Base-by-base conservation (phyloP, 345 rosid species). In the Murraya koenigii region DNA sequence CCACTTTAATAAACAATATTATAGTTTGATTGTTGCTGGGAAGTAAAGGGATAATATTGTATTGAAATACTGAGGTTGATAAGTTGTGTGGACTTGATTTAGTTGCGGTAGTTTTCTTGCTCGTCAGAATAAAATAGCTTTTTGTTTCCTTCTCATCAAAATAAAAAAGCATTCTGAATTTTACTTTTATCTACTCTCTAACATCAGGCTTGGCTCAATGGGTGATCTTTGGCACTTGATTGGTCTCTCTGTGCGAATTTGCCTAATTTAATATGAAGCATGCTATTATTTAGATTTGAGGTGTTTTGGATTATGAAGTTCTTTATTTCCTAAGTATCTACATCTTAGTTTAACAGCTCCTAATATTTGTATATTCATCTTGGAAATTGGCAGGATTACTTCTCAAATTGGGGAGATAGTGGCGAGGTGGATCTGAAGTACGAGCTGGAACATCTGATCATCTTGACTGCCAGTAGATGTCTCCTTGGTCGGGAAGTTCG, bases 401-500 rank as follows among this genome's bases (percentile, higher is more conserved):
- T 96, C 85, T 91, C 95, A 38, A 91, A 92, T 33, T 96, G 99
- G 98, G 98, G 98, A 80, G 97, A 91, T 67, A 87, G 89, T 74
- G 99, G 98, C 17, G 99, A 90, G 80, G 97, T 96, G 58, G 98
- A 96, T 86, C 75, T 96, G 0, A 96, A 94, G 88, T 83, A 80
- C 77, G 99, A 94, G 84, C 86, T 96, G 26, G 98, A 96, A 88
- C 97, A 92, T 78, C 90, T 96, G 66, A 96, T 93, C 83, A 96
- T 96, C 83, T 87, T 96, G 82, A 96, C 99, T n/a, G 99, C 99
- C 5, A 96, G 99, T 75, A 90, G 99, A 84, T 96, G 99, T 85
- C 87, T 96, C 39, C 85, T 96, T 66, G 99, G 99, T 65, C 82
- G 84, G 63, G 99, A 96, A 86, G 97, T 94, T 44, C 97, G 99